Conservation (phyloP, 805 yeast species). For the Ogataea allantospora region DNA sequence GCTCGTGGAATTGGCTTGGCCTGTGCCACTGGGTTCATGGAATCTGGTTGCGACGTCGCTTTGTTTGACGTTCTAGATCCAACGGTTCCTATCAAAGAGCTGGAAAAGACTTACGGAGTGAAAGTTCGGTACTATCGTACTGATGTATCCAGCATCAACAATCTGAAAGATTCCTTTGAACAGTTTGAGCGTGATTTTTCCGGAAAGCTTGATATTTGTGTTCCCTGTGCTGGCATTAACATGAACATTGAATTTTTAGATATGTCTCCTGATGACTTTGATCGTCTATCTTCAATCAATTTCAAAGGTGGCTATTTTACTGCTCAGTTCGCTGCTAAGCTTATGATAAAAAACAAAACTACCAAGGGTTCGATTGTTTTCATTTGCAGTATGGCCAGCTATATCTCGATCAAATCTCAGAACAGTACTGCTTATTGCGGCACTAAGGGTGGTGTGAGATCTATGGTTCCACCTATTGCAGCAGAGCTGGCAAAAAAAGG, state of each 20-base stretch:
- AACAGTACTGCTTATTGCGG: conserved; percentile 48
- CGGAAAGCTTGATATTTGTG: conserved; percentile 37
- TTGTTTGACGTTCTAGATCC: not conserved
- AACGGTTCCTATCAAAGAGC: not conserved
- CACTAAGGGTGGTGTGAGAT: conserved; percentile 48
- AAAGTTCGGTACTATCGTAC: conserved; percentile 12
- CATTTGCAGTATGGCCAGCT: conserved; percentile 47
- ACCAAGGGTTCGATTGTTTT: conserved; percentile 17
- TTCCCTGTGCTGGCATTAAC: conserved; percentile 42
- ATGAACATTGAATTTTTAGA: conserved; percentile 45
- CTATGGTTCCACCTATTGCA: conserved; percentile 45
- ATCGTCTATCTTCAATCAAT: conserved; percentile 33
- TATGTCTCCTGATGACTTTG: conserved; percentile 18
- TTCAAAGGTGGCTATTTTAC: conserved; percentile 45
- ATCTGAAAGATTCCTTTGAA: conserved; percentile 10
- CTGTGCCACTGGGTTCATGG: conserved; percentile 19
- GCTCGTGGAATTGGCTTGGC: conserved; percentile 22
- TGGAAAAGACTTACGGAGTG: conserved; percentile 2
- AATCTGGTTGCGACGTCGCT: conserved; percentile 20
- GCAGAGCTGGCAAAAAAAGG: conserved; percentile 49
- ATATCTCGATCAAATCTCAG: conserved; percentile 44
- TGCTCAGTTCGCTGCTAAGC: conserved; percentile 19
- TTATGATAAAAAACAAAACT: conserved; percentile 15
- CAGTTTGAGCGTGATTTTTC: conserved; percentile 32
- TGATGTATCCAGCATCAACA: conserved; percentile 11